These are phyloP conservation scores for Candida railenensis DNA, from an alignment of 805 yeast genomes.

Conservation along the genomic window DNA sequence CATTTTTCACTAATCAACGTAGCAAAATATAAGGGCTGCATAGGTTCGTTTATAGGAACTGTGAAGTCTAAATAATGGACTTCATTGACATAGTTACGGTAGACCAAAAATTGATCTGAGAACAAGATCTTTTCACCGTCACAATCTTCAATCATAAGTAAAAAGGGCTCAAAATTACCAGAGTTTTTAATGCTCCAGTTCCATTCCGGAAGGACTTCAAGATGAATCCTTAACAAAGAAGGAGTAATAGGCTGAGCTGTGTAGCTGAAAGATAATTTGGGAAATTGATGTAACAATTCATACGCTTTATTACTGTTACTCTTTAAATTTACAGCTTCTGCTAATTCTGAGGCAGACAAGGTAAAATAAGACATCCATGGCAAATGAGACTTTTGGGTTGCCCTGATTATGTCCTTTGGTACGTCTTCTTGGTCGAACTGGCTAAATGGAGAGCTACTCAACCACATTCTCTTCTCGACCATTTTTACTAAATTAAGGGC, in stretches of 20 bases:
- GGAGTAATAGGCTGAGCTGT: conserved; percentile 77
- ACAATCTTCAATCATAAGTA: conserved; percentile 75
- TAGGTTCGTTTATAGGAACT: conserved; percentile 56
- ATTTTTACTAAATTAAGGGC: conserved; percentile 70
- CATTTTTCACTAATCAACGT: conserved; percentile 77
- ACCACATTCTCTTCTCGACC: conserved; percentile 83
- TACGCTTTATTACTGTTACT: conserved; percentile 59
- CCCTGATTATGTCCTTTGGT: conserved; percentile 66
- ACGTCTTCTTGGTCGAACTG: conserved; percentile 64
- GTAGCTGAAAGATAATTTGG: conserved; percentile 59
- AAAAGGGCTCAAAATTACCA: conserved; percentile 63
- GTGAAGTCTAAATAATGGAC: conserved; percentile 65
- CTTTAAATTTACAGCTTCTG: conserved; percentile 75
- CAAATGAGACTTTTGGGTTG: conserved; percentile 74
- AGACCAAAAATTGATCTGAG: conserved; percentile 53
- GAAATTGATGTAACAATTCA: conserved; percentile 68
- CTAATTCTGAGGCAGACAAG: conserved; percentile 72
- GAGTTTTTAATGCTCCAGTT: conserved; percentile 70
- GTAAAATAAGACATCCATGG: conserved; percentile 81
- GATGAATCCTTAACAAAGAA: conserved; percentile 59
- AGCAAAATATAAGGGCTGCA: conserved; percentile 70
- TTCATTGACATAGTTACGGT: conserved; percentile 46
- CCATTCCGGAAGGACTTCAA: conserved; percentile 73
- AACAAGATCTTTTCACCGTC: conserved; percentile 76
- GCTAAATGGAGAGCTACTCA: conserved; percentile 78